phyloP scores from a whole-genome alignment of 192 early-diverging fungal species.

The Coemansia reversa region DNA sequence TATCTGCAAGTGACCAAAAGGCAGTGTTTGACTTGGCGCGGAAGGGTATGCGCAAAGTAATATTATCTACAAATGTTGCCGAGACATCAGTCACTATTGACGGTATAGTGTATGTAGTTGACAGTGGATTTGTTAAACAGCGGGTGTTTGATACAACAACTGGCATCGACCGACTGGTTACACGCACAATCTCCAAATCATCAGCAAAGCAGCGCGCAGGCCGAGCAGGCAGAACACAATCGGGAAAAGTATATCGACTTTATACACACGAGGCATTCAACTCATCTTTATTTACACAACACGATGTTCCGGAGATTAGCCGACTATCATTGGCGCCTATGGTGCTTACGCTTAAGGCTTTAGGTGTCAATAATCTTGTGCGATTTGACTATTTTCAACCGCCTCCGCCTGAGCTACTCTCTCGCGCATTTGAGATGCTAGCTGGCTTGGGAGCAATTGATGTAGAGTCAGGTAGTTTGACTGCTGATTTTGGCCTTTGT shows the following conservation, averaged over 20 bases:
- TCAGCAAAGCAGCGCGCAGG: constrained; percentile 89
- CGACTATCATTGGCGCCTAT: constrained; percentile 83
- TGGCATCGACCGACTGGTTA: constrained; percentile 89
- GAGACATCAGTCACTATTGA: constrained; percentile 97
- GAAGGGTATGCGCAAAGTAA: constrained; percentile 78
- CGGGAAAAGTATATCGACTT: constrained; percentile 91
- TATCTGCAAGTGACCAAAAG: constrained; percentile 84
- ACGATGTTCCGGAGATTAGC: constrained; percentile 91
- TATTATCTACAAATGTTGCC: constrained; percentile 95
- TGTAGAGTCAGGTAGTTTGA: constrained; percentile 77
- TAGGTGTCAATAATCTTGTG: constrained; percentile 93
- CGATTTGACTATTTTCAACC: constrained; percentile 97
- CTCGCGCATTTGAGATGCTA: constrained; percentile 81
- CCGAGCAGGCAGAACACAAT: constrained; percentile 87
- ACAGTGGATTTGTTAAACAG: constrained; percentile 91
- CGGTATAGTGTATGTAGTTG: constrained; percentile 91
- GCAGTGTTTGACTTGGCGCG: constrained; percentile 88
- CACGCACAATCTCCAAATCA: constrained; percentile 85
- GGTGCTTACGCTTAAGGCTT: constrained; percentile 81
- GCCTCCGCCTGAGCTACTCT: constrained; percentile 88
- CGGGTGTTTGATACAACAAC: constrained; percentile 87
- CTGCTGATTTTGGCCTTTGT: constrained; percentile 77
- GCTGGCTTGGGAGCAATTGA: constrained; percentile 85
- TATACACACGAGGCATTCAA: constrained; percentile 87
- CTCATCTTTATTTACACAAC: constrained; percentile 86